Conservation (phyloP, 371 early-diverging fungal species). For the Mortierella sp. region DNA sequence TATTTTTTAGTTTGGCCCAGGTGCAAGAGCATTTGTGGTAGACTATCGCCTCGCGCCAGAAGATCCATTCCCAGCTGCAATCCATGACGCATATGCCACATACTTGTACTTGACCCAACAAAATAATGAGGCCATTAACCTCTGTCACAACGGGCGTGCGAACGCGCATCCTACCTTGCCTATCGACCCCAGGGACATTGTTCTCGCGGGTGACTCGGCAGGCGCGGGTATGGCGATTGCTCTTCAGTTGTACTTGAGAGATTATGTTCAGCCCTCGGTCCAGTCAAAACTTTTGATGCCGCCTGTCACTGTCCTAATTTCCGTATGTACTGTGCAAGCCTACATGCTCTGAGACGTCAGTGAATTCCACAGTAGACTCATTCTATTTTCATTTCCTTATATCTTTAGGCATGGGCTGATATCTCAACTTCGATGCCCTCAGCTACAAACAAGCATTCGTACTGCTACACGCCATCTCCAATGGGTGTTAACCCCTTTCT, state of each 20-base stretch:
- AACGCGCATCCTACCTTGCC: slow-evolving; percentile 10
- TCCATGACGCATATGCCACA: slow-evolving; percentile 83
- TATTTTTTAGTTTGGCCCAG: slow-evolving; percentile 43
- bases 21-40: slow-evolving; percentile 60
- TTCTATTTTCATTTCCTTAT: not conserved
- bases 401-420: slow-evolving; percentile 47
- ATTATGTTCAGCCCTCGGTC: slow-evolving; percentile 50
- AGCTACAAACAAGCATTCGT: slow-evolving; percentile 25
- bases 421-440: slow-evolving; percentile 52
- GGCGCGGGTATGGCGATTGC: slow-evolving; percentile 69
- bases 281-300: slow-evolving; percentile 20
- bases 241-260: slow-evolving; percentile 48
- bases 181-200: slow-evolving; percentile 56
- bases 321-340: slow-evolving; percentile 20
- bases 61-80: slow-evolving; percentile 84
- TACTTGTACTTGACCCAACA: slow-evolving; percentile 75
- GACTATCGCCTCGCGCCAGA: slow-evolving; percentile 85
- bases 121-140: slow-evolving; percentile 54
- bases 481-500: slow-evolving; percentile 50
- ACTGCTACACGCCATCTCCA: slow-evolving; percentile 45
- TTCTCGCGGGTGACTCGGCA: slow-evolving; percentile 72
- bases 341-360: not conserved
- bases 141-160: not conserved
- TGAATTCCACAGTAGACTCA: not conserved
- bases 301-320: slow-evolving; percentile 36